These are phyloP conservation scores for Vitis hybrid DNA, from an alignment of 177 flowering plant species.

Conservation along the genomic window DNA sequence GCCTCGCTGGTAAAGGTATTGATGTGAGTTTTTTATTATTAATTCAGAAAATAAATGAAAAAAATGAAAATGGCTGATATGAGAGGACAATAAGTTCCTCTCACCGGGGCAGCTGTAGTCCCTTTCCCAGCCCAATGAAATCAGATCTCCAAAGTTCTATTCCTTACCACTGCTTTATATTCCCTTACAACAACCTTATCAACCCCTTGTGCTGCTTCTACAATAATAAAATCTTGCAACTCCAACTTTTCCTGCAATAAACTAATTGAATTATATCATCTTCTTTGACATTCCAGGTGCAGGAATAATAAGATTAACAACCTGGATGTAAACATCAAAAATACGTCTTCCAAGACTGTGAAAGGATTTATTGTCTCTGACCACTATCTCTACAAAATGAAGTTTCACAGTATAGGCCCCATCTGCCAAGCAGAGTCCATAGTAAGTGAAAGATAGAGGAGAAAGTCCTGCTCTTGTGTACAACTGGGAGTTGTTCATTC, in stretches of 20 bases:
- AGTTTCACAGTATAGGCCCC: slow-evolving; percentile 35
- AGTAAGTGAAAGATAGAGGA: slow-evolving; percentile 41
- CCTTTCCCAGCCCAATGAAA: slow-evolving; percentile 54
- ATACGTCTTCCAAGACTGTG: slow-evolving; percentile 33
- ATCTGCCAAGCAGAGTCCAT: slow-evolving; percentile 25
- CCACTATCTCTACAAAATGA: slow-evolving; percentile 31
- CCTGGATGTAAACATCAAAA: slow-evolving; percentile 50
- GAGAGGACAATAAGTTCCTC: slow-evolving; percentile 47
- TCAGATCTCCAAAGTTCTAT: slow-evolving; percentile 32
- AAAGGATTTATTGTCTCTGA: slow-evolving; percentile 17
- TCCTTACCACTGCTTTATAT: slow-evolving; percentile 16
- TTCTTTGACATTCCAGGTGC: not conserved
- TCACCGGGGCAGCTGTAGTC: slow-evolving; percentile 29
- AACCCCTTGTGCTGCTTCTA: slow-evolving; percentile 29
- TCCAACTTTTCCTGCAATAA: slow-evolving; percentile 25
- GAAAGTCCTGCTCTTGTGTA: slow-evolving; percentile 35
- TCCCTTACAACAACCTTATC: slow-evolving; percentile 11
- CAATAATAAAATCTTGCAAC: slow-evolving; percentile 37
- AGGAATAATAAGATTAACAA: not conserved
- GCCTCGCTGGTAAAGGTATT: no score
- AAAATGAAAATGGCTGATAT: slow-evolving; percentile 37
- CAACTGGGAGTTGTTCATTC: slow-evolving; percentile 18
- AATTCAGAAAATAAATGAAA: no score
- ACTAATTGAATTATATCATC: not conserved
- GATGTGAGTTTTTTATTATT: no score